phyloP scores from a whole-genome alignment of 2,329 filamentous ascomycete genomes.

The Arthrobotrys conoides region DNA sequence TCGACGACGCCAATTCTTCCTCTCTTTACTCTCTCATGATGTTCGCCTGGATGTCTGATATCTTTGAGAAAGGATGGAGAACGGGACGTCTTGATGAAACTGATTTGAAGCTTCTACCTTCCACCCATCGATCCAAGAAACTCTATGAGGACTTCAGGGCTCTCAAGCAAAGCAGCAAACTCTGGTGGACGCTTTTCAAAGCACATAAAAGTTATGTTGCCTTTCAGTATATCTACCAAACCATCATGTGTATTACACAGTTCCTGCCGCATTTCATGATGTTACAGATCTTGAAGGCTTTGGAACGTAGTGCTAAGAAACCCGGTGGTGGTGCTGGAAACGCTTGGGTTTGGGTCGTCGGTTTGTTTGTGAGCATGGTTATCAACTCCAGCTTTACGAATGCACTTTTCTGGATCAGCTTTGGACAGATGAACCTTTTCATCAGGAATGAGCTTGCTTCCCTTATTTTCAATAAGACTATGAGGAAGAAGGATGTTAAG shows the following conservation, averaged over 20 bases:
- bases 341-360: slow-evolving; percentile 78
- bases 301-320: slow-evolving; percentile 73
- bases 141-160: slow-evolving; percentile 44
- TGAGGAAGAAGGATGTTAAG: slow-evolving; percentile 83
- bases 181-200: slow-evolving; percentile 50
- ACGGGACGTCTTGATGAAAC: slow-evolving; percentile 58
- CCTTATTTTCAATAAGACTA: slow-evolving; percentile 81
- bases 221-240: slow-evolving; percentile 62
- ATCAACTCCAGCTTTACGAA: slow-evolving; percentile 64
- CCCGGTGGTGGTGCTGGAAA: slow-evolving; percentile 69
- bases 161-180: slow-evolving; percentile 31
- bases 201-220: slow-evolving; percentile 62
- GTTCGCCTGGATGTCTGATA: slow-evolving; percentile 41
- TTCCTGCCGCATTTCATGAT: slow-evolving; percentile 80
- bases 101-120: slow-evolving; percentile 45
- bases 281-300: slow-evolving; percentile 75
- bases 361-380: slow-evolving; percentile 75
- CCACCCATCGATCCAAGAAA: slow-evolving; percentile 29
- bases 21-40: slow-evolving; percentile 36
- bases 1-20: slow-evolving; percentile 44
- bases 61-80: slow-evolving; percentile 50
- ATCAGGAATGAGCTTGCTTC: slow-evolving; percentile 79
- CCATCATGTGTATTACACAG: slow-evolving; percentile 66
- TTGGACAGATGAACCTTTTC: slow-evolving; percentile 68
- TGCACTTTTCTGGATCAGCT: slow-evolving; percentile 44